These are phyloP conservation scores for Plantago coronopus DNA, from an alignment of 305 asterid species.

Conservation along the genomic window DNA sequence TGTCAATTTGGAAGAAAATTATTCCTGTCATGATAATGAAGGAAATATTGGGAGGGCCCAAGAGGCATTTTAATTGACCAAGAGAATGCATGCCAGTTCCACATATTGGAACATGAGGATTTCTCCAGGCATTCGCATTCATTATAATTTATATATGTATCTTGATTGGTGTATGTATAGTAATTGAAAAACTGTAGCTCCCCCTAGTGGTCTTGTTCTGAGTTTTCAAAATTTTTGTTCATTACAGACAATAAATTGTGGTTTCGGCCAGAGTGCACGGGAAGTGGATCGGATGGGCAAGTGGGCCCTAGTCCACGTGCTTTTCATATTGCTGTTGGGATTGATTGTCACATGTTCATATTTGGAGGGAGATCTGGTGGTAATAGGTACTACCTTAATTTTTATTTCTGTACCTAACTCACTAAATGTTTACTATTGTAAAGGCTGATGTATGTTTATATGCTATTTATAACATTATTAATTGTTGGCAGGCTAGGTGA, in stretches of 20 bases:
- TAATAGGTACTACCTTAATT: constrained; percentile 47
- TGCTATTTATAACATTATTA: constrained; percentile 25
- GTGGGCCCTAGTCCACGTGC: constrained; percentile 86
- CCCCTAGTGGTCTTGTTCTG: constrained; percentile 4
- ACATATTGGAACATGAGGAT: too few relatives aligned
- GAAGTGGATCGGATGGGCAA: constrained; percentile 70
- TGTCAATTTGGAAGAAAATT: too few relatives aligned
- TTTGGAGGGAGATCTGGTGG: constrained; percentile 91
- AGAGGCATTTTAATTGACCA: too few relatives aligned
- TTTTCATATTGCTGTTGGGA: constrained; percentile 79
- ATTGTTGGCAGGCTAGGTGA: constrained; percentile 77
- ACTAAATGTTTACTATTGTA: constrained; percentile 8
- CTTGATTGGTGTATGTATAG: background rate
- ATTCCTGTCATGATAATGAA: too few relatives aligned
- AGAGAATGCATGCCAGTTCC: too few relatives aligned
- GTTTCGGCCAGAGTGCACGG: constrained; percentile 89
- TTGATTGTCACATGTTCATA: constrained; percentile 91
- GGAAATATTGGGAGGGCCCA: too few relatives aligned
- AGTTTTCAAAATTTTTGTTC: constrained; percentile 22
- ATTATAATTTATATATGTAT: background rate
- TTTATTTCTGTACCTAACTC: constrained; percentile 20
- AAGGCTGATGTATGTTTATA: constrained; percentile 18
- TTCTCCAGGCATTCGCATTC: too few relatives aligned
- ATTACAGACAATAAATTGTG: constrained; percentile 76
- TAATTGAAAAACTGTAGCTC: background rate